Evolutionary conservation across 1,284 basidiomycete genomes (phyloP), one percentile per base, ranked within the genome.

Genomic region (Ustilago vetiveriae): DNA sequence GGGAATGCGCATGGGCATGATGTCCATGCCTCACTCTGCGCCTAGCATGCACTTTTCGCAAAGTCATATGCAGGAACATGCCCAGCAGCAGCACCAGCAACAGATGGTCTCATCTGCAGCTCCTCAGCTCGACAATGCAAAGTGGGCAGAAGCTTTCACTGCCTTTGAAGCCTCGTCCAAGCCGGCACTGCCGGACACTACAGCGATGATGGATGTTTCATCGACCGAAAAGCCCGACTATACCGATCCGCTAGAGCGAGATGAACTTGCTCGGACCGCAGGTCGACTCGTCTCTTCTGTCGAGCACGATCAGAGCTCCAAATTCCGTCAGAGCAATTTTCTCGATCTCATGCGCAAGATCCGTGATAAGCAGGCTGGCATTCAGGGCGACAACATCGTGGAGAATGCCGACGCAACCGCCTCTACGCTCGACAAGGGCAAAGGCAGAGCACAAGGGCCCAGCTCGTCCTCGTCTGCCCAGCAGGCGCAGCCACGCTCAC

Each of bases 301-400:
- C 11, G 73, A 77, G 53, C 86, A 89, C 26, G 85, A 87, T 26
- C 68, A 75, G 67, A 94, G 92, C 78, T 88, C 89, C 38, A 97
- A 97, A 82, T 93, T 98, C 80, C 87, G 89, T 80, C 88, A 94
- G 46, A 94, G 92, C 82, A 86, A 88, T 66, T 98, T 98, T 81
- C 86, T 97, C 84, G 86, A 86, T 17, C 86, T 98, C 24, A 94
- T 97, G 90, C 87, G 87, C 49, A 89, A 91, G 74, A 83, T 98
- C 38, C 86, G 92, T 22, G 92, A 94, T 81, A 88, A 88, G 13
- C 87, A 90, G 73, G 87, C 94, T n/a, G 87, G 90, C 9, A 89
- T 96, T 1, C 88, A 92, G 55, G 92, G 90, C 17, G 88, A 91
- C 76, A 84, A 90, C 50, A 88, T 94, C 82, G 89, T 94, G 43